Evolutionary conservation across 129 eudicot genomes (phyloP), one percentile per base, ranked within the genome.

Genomic region (Artemisia annua): DNA sequence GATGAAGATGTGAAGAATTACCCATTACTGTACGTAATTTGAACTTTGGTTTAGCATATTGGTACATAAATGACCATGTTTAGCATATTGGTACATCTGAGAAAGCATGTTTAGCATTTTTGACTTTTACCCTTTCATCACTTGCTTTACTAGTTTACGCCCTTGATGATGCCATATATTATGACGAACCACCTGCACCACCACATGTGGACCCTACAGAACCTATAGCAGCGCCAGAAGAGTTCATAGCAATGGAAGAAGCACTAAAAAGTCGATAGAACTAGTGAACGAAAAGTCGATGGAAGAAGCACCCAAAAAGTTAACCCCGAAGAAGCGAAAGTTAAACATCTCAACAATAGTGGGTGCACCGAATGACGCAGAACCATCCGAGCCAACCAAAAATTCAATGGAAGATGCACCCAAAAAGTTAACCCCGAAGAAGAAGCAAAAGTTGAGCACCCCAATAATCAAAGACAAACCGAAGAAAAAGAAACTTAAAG

Each of bases 121-220:
- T n/a, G n/a, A n/a, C n/a, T n/a, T n/a, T n/a, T n/a, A n/a, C n/a
- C n/a, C n/a, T n/a, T n/a, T n/a, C n/a, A 6, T 84, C 89, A 1
- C 96, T 92, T 53, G 87, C 96, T 14, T 75, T 92, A 18, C 86
- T 85, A 26, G 71, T 92, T 26, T 89, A 81, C 67, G 72, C 91
- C 26, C 81, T 89, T 28, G 96, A 92, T 65, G 79, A 90, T 14
- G 89, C 96, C 79, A 85, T 92, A 57, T 60, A 69, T 18, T 89
- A 88, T 20, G 88, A 83, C 18, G 81, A 76, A 17, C 75, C 86
- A 11, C 76, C 51, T 12, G 18, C 77, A 15, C 79, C 77, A 11
- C 73, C 73, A 1, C 48, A 70, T 9, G 59, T 53, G 66, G 77
- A 63, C 66, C 49, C 32, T 20, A 55, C 76, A 64, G 52, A 61